Base-by-base conservation (phyloP, 208 protist genomes). In the Trypanosoma theileri region DNA sequence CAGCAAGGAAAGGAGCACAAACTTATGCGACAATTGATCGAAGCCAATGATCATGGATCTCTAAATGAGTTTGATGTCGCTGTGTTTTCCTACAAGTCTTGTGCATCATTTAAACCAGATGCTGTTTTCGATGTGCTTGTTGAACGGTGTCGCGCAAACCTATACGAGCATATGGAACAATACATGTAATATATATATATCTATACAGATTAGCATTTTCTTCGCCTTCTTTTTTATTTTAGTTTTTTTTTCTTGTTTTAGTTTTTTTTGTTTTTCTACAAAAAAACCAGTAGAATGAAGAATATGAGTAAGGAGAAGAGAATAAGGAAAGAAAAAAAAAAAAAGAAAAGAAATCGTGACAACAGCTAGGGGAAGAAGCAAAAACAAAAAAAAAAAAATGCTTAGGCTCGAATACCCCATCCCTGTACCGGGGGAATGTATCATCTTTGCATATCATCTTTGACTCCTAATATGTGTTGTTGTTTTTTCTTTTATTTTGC, bases 1-100 rank as follows among this genome's bases (percentile, higher is more conserved):
- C 85, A 92, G 63, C 80, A 79, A n/a, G 88, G 88, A 1, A 94
- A 91, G 71, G 85, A 92, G 66, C 77, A 89, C 55, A 58, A 69
- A 55, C 73, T 94, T 11, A 73, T 92, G 44, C 79, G 78, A 21
- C 44, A 48, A 1, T 21, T 92, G 17, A 75, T 94, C 57, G 57
- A 64, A 10, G 85, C 85, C 0, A 88, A 81, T 60, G 80, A 82
- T 55, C 51, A 81, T n/a, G 81, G 78, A 61, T 85, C 85, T 8
- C 66, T 94, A 22, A 81, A 77, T 57, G 63, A 73, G 53, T 82
- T 90, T 69, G 88, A 94, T 61, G 48, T 86, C 22, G 86, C 85
- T 1, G 74, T 89, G 48, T 73, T 78, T 48, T 57, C 65, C 64
- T 94, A 94, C 73, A 84, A 81, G 28, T 77, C 59, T 3, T 90